These are phyloP conservation scores for Stipa capillata DNA, from an alignment of 176 grass and related monocot genomes.

Conservation along the genomic window DNA sequence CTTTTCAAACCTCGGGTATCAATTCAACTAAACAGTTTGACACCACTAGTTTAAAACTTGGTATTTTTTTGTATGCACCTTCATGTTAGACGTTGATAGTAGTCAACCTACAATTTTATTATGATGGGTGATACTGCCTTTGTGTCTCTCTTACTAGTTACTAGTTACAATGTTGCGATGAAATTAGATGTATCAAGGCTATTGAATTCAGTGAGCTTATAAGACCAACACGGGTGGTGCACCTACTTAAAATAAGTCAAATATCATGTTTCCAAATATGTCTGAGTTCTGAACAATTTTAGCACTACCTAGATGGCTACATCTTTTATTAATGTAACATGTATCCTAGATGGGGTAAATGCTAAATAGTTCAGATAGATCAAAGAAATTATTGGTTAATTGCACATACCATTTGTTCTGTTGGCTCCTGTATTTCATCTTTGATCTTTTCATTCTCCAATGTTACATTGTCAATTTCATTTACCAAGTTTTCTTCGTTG, in stretches of 20 bases:
- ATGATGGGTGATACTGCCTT: not conserved
- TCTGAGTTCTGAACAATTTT: slow-evolving; percentile 8
- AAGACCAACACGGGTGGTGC: not conserved
- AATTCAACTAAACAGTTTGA: slow-evolving; percentile 1
- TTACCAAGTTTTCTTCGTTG: not conserved
- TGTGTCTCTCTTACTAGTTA: not conserved
- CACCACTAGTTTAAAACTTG: not conserved
- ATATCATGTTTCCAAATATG: not conserved
- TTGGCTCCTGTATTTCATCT: slow-evolving; percentile 13
- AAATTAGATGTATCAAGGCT: not conserved
- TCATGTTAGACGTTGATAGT: not conserved
- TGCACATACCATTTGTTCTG: slow-evolving; percentile 22
- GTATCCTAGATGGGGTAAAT: not conserved
- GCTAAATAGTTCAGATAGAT: not conserved
- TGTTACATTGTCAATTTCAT: not conserved
- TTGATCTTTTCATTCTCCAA: not conserved
- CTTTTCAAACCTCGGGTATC: not conserved
- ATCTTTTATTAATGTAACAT: not conserved
- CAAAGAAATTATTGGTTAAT: not conserved
- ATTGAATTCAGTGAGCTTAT: not conserved
- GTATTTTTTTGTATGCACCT: not conserved
- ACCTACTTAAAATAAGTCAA: not conserved
- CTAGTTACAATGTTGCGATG: not conserved
- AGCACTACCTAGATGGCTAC: not conserved
- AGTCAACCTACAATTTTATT: not conserved